Evolutionary conservation across 2,329 filamentous ascomycete genomes (phyloP).

Genomic region (Lasiodiplodia theobromae): DNA sequence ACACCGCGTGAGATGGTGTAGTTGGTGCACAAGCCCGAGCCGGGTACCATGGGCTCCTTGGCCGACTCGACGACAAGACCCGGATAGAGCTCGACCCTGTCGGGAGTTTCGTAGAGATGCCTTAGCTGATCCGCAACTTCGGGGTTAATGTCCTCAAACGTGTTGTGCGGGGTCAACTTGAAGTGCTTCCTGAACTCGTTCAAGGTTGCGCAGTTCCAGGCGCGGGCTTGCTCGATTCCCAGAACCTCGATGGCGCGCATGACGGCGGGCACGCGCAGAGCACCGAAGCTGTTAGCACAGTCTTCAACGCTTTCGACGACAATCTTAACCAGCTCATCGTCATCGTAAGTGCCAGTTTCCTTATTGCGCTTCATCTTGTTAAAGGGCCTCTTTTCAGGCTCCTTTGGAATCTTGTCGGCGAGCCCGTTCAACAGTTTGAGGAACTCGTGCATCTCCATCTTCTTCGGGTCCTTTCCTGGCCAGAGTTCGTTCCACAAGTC

Average conservation of each 20-base stretch:
- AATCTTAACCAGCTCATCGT: constrained; percentile 78
- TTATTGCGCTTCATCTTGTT: constrained; percentile 69
- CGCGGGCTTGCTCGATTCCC: constrained; percentile 77
- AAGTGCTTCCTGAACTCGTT: constrained; percentile 90
- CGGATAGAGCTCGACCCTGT: constrained; percentile 81
- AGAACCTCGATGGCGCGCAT: constrained; percentile 81
- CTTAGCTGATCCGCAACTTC: constrained; percentile 69
- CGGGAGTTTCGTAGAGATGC: constrained; percentile 73
- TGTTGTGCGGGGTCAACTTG: constrained; percentile 75
- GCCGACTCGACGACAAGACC: constrained; percentile 78
- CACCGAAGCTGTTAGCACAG: constrained; percentile 66
- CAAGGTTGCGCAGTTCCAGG: constrained; percentile 78
- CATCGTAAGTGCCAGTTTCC: constrained; percentile 71
- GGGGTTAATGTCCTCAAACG: constrained; percentile 84
- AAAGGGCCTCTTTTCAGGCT: constrained; percentile 74
- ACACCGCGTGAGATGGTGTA: constrained; percentile 81
- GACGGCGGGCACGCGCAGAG: constrained; percentile 74
- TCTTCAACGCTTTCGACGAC: constrained; percentile 76
- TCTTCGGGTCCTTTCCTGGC: constrained; percentile 59
- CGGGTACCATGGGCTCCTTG: constrained; percentile 71
- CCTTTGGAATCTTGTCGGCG: constrained; percentile 65
- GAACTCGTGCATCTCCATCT: constrained; percentile 66
- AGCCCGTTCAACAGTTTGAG: constrained; percentile 68
- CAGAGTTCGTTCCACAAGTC: constrained; percentile 53
- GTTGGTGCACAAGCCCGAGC: constrained; percentile 76